These are phyloP conservation scores for Lasiosphaeria miniovina DNA, from an alignment of 495 filamentous ascomycete species.

Conservation along the genomic window DNA sequence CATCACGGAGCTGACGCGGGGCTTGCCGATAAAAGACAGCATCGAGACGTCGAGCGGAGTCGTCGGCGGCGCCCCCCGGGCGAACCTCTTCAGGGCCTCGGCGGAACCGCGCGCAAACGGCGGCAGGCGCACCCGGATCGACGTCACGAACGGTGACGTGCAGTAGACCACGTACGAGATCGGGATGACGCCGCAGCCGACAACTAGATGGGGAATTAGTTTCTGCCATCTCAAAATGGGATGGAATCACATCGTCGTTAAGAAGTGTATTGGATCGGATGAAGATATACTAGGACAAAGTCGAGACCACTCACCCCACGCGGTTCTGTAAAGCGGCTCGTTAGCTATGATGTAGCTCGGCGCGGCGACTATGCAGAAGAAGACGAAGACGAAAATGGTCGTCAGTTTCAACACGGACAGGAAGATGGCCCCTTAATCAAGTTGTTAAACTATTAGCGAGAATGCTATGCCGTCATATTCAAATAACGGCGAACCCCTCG, in stretches of 20 bases:
- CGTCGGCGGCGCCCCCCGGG: conserved; percentile 56
- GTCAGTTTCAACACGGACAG: conserved; percentile 65
- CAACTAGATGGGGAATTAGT: conserved; percentile 42
- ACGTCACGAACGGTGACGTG: conserved; percentile 67
- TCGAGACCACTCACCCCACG: conserved; percentile 23
- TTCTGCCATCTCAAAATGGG: not conserved
- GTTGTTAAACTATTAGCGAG: not conserved
- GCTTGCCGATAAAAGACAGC: conserved; percentile 62
- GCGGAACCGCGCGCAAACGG: conserved; percentile 64
- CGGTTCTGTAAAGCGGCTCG: conserved; percentile 43
- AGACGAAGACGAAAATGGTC: conserved; percentile 66
- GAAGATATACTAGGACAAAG: not conserved
- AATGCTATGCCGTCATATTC: not conserved
- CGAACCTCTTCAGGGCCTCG: conserved; percentile 64
- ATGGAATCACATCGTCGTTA: not conserved
- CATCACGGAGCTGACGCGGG: conserved; percentile 44
- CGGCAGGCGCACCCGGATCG: conserved; percentile 67
- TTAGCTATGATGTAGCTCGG: conserved; percentile 55
- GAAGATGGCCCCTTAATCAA: conserved; percentile 49
- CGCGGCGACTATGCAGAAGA: conserved; percentile 57
- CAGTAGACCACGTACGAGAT: conserved; percentile 63
- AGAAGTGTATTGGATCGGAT: not conserved
- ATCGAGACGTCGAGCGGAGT: conserved; percentile 68
- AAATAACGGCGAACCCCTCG: not conserved
- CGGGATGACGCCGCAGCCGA: conserved; percentile 59